Evolutionary conservation across 257 asterid species (phyloP).

Genomic region (Solanum sitiens): DNA sequence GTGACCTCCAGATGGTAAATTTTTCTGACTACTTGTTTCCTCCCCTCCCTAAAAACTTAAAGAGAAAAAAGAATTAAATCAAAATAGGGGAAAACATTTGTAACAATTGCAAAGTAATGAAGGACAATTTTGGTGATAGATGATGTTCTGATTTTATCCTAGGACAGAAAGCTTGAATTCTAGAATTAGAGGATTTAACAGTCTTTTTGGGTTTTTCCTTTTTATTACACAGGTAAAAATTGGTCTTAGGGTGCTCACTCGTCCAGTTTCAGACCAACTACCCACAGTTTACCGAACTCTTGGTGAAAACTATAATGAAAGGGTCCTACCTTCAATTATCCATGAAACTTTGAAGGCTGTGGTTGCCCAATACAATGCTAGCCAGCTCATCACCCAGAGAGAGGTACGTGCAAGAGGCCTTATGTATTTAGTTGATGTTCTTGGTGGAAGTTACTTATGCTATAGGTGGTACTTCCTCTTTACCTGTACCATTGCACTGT

Average conservation of each 20-base stretch:
- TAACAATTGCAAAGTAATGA: background rate
- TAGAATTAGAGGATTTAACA: background rate
- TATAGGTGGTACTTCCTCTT: background rate
- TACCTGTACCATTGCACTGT: background rate
- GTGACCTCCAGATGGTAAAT: slow-evolving; percentile 89
- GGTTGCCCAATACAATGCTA: slow-evolving; percentile 90
- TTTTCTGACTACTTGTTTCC: background rate
- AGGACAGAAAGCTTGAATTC: background rate
- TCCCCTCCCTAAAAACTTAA: background rate
- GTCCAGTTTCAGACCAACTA: slow-evolving; percentile 73
- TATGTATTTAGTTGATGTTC: background rate
- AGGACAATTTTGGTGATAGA: background rate
- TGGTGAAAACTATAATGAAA: slow-evolving; percentile 80
- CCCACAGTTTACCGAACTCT: slow-evolving; percentile 81
- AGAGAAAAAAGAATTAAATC: background rate
- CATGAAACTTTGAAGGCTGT: slow-evolving; percentile 88
- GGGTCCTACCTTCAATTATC: slow-evolving; percentile 83
- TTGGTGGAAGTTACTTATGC: background rate
- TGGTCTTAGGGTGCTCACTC: slow-evolving; percentile 89
- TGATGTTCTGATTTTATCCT: background rate
- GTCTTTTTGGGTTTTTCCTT: background rate
- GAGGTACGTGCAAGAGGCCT: slow-evolving; percentile 38
- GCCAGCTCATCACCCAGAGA: slow-evolving; percentile 95
- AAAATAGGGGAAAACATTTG: background rate
- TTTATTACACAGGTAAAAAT: slow-evolving; percentile 56